Conservation (phyloP, 1,284 basidiomycete genomes). For the Heliocybe sulcata region DNA sequence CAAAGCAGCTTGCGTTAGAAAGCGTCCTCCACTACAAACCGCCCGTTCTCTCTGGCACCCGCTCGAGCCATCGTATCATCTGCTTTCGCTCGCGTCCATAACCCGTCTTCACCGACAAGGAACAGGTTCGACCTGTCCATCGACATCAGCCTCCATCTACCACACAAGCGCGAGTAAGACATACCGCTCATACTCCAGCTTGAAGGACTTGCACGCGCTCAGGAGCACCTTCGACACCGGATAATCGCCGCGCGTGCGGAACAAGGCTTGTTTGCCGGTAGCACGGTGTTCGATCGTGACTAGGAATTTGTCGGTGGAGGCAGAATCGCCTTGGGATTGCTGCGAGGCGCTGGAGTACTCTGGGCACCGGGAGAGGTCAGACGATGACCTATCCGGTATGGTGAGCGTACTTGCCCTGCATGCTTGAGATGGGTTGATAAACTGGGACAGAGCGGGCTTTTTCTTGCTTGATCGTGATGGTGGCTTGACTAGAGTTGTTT, state of each 20-base stretch:
- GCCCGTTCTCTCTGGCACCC: neutral
- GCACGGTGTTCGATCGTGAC: conserved; percentile 27
- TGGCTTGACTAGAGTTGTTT: too few species aligned
- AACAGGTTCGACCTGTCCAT: neutral
- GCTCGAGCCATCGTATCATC: neutral
- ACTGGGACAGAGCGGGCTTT: too few species aligned
- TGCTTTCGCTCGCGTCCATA: neutral
- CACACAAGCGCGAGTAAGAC: conserved; percentile 5
- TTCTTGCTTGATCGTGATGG: too few species aligned
- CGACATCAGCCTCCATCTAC: neutral
- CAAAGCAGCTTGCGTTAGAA: neutral
- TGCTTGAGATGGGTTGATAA: too few species aligned
- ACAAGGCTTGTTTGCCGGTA: conserved; percentile 27
- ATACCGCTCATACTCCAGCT: conserved; percentile 24
- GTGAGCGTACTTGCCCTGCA: too few species aligned
- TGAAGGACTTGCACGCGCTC: conserved; percentile 35
- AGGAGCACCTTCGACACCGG: conserved; percentile 31
- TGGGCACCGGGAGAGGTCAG: too few species aligned
- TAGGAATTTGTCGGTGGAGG: conserved; percentile 19
- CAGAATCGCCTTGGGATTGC: neutral
- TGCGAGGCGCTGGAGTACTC: neutral
- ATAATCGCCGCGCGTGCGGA: conserved; percentile 36
- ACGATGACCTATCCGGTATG: neutral
- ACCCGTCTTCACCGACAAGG: neutral
- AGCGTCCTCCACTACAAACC: neutral